Percentiles rank a stretch among this genome's conserved stretches.
phyloP scores from a whole-genome alignment of 2,329 filamentous ascomycete genomes.

The Fusarium lateritium region DNA sequence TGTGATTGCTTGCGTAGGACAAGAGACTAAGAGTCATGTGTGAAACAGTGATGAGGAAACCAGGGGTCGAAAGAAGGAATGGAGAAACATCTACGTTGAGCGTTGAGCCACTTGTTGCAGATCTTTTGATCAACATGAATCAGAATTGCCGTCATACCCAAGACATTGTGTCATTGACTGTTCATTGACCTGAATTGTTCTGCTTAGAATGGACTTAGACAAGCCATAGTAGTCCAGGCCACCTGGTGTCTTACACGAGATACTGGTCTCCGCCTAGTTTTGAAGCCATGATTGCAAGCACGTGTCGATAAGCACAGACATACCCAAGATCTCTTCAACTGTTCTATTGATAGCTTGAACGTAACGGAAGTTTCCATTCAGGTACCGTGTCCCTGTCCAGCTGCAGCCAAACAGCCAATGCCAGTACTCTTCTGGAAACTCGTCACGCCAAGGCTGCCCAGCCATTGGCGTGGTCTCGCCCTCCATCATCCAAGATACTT shows the following conservation, averaged over 20 bases:
- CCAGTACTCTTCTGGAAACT: conserved; percentile 13
- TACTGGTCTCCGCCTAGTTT: not conserved
- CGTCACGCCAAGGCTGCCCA: conserved; percentile 1
- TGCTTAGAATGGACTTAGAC: not conserved
- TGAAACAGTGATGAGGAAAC: conserved; percentile 29
- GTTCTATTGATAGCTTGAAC: conserved; percentile 4
- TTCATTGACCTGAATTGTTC: not conserved
- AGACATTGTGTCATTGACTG: not conserved
- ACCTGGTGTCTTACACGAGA: conserved; percentile 8
- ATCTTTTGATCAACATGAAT: conserved; percentile 21
- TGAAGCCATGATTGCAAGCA: not conserved
- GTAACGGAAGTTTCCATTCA: not conserved
- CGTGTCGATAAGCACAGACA: conserved; percentile 5
- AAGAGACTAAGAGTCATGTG: conserved; percentile 11
- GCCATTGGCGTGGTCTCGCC: conserved; percentile 15
- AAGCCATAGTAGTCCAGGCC: not conserved
- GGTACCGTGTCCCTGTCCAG: not conserved
- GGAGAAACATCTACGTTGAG: conserved; percentile 24
- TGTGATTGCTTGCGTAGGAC: conserved; percentile 1
- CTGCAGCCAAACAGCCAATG: conserved; percentile 2
- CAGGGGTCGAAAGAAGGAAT: conserved; percentile 25
- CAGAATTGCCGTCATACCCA: conserved; percentile 11
- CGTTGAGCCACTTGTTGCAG: conserved; percentile 35
- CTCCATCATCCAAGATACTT: not conserved
- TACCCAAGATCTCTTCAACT: not conserved